Evolutionary conservation across 805 yeast genomes (phyloP).

Genomic region (Myxozyma udenii): DNA sequence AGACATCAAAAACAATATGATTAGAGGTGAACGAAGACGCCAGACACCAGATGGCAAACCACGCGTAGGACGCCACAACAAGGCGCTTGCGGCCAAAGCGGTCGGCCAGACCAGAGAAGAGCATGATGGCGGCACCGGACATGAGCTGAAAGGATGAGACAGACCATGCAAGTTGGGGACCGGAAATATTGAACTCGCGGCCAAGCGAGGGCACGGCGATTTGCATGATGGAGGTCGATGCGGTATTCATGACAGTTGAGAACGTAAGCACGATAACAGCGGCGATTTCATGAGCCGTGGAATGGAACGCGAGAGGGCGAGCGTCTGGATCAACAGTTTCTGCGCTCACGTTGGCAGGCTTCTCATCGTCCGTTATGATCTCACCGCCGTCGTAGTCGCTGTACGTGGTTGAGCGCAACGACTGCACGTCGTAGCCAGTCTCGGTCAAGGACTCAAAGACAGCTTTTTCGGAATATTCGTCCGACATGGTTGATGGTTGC

Average conservation of each 20-base stretch:
- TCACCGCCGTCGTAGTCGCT: neutral
- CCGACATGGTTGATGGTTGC: too few species aligned
- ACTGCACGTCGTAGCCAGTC: too few species aligned
- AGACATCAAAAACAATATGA: slow-evolving; percentile 42
- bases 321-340: slow-evolving; percentile 1
- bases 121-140: slow-evolving; percentile 44
- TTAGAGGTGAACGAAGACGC: slow-evolving; percentile 37
- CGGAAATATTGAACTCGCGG: slow-evolving; percentile 40
- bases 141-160: slow-evolving; percentile 44
- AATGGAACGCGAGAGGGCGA: slow-evolving; percentile 42
- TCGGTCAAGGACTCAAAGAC: too few species aligned
- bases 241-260: slow-evolving; percentile 45
- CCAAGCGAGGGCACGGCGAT: slow-evolving; percentile 41
- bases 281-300: slow-evolving; percentile 38
- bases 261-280: slow-evolving; percentile 40
- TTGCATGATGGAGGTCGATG: slow-evolving; percentile 41
- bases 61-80: slow-evolving; percentile 39
- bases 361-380: slow-evolving; percentile 3
- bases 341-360: neutral
- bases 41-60: slow-evolving; percentile 39
- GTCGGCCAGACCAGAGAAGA: slow-evolving; percentile 50
- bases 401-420: too few species aligned
- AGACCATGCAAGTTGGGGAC: slow-evolving; percentile 48
- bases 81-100: slow-evolving; percentile 47
- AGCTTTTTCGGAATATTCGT: too few species aligned